A percentile compares a stretch with the other conserved stretches of the same genome.
Conservation (phyloP, 1,139 yeast genomes). For the Saccharomycopsis hybrid region DNA sequence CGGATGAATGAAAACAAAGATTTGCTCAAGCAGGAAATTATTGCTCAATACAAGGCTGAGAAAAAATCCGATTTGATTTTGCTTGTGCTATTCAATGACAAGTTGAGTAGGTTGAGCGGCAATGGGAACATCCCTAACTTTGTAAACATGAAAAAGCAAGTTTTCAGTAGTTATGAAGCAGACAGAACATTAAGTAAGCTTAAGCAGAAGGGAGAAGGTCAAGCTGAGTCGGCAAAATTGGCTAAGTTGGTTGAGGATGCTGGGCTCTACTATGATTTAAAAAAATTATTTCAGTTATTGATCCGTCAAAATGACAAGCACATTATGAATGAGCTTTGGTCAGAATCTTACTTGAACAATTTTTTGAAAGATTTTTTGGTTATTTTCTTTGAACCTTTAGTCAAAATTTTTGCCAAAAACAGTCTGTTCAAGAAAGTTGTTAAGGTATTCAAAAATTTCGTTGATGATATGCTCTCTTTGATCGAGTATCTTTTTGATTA, state of each 20-base stretch:
- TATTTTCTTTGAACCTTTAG: conserved; percentile 20
- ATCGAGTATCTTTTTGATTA: conserved; percentile 18
- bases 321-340: conserved; percentile 16
- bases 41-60: background rate
- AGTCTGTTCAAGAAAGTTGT: conserved; percentile 10
- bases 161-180: background rate
- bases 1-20: conserved; percentile 9
- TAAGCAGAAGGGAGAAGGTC: background rate
- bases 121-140: too few relatives aligned
- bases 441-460: conserved; percentile 16
- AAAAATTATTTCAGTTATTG: conserved; percentile 13
- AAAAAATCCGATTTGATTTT: conserved; percentile 3
- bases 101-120: too few relatives aligned
- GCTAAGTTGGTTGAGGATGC: background rate
- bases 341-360: conserved; percentile 17
- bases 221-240: background rate
- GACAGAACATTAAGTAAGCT: background rate
- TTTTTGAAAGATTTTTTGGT: conserved; percentile 18
- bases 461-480: conserved; percentile 16
- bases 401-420: conserved; percentile 16
- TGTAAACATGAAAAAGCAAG: background rate
- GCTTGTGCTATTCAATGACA: background rate
- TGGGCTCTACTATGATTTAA: conserved; percentile 12
- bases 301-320: conserved; percentile 17
- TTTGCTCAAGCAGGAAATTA: background rate